Base-by-base conservation (phyloP, 495 filamentous ascomycete genomes). In the Hypoxylon trugodes region DNA sequence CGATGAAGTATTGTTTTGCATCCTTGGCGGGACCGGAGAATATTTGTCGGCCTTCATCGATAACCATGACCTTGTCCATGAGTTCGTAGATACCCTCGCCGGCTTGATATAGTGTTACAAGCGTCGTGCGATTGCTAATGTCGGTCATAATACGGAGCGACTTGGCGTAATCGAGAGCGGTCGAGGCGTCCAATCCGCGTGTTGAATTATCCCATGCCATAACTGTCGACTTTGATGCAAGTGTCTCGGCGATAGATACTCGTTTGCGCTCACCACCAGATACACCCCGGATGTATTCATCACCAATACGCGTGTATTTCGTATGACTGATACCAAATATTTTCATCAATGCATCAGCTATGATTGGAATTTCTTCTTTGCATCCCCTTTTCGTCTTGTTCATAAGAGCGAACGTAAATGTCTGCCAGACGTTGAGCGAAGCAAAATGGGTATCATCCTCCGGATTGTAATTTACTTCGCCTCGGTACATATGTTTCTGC, bases 401-500 rank as follows among this genome's bases (percentile, higher is more conserved):
- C 69, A 89, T 86, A 6, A 94, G 77, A 0, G 91, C 88, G 70
- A 96, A 96, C n/a, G 85, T 86, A 43, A 95, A 76, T 0, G 92
- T 96, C 67, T 93, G 84, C 81, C 87, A 77, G 1, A 96, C 91
- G 1, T 88, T 95, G 30, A 96, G 75, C 6, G 82, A 79, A 2
- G 92, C 88, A 68, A 94, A 86, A 72, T 94, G 91, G 40, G 86
- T 80, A 60, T 96, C 92, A 52, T 95, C 90, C 73, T 95, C 91
- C 9, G 82, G 83, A 65, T 93, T 93, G 72, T 92, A 92, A 68
- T 88, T 90, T 66, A 93, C 88, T 72, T 96, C 90, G 30, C 90
- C 90, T 38, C 89, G 83, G 75, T 91, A 94, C 51, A 83, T 79
- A 65, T 86, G 84, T 40, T 82, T 76, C 65, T 90, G 87, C 60